Evolutionary conservation across 2,329 filamentous ascomycete species (phyloP).

Genomic region (Xylariales sp.): DNA sequence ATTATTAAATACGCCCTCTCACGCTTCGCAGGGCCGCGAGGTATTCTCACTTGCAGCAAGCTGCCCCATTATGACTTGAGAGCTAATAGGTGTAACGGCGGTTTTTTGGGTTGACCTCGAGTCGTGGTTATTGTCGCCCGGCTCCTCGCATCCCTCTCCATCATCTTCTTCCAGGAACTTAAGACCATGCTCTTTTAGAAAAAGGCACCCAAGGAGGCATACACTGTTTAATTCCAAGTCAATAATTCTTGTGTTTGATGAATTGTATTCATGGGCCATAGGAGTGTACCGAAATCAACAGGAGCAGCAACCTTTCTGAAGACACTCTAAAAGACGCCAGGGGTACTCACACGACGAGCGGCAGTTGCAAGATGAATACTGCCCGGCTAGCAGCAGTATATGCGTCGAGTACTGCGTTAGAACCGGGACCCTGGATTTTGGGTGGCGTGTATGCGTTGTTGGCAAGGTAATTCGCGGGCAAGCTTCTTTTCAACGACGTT

Average conservation of each 20-base stretch:
- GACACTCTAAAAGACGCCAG: too few relatives aligned
- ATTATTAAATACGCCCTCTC: too few relatives aligned
- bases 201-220: constrained; percentile 61
- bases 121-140: neutral
- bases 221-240: constrained; percentile 39
- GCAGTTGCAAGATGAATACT: constrained; percentile 68
- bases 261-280: neutral
- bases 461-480: constrained; percentile 46
- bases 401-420: constrained; percentile 56
- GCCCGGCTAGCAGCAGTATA: constrained; percentile 65
- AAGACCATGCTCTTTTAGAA: constrained; percentile 64
- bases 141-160: constrained; percentile 14
- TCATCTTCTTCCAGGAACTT: constrained; percentile 43
- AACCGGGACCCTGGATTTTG: constrained; percentile 28
- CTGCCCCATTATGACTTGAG: too few relatives aligned
- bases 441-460: constrained; percentile 48
- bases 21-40: neutral
- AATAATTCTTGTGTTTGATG: neutral
- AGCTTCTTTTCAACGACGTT: constrained; percentile 44
- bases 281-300: neutral
- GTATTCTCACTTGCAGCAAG: neutral
- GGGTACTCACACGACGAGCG: constrained; percentile 55
- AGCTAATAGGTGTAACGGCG: neutral
- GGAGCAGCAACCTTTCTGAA: too few relatives aligned
- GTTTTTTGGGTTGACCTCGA: neutral